phyloP scores from a whole-genome alignment of 1,139 yeast species.

The Magnusiomyces sp. region DNA sequence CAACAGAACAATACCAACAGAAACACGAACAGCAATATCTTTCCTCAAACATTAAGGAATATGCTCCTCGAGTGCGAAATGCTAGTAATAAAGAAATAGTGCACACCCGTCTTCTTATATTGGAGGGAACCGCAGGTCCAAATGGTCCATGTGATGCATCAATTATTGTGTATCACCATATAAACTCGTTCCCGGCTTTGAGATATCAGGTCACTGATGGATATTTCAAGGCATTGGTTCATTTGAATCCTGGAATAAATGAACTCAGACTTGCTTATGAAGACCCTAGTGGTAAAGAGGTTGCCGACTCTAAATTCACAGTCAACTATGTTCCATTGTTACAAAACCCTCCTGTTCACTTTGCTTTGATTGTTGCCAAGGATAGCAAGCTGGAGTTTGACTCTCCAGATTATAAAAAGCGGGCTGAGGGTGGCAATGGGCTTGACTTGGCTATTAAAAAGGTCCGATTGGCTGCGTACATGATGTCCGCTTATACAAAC shows the following conservation, averaged over 20 bases:
- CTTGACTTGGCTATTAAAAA: slow-evolving; percentile 68
- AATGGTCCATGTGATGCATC: slow-evolving; percentile 22
- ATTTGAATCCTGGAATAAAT: slow-evolving; percentile 54
- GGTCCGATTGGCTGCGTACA: slow-evolving; percentile 73
- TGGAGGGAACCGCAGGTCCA: slow-evolving; percentile 30
- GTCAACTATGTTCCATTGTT: slow-evolving; percentile 51
- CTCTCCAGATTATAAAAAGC: slow-evolving; percentile 50
- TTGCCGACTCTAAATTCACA: slow-evolving; percentile 21
- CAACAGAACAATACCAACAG: no score
- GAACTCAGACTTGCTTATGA: slow-evolving; percentile 25
- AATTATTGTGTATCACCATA: slow-evolving; percentile 40
- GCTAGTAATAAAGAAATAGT: slow-evolving; percentile 21
- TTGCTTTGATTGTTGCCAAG: slow-evolving; percentile 66
- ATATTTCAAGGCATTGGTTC: slow-evolving; percentile 66
- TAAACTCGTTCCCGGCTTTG: slow-evolving; percentile 58
- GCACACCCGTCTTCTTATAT: slow-evolving; percentile 27
- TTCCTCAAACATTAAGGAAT: no score
- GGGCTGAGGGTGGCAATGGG: slow-evolving; percentile 48
- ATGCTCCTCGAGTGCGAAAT: slow-evolving; percentile 21
- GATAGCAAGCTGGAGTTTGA: slow-evolving; percentile 74
- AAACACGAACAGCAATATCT: no score
- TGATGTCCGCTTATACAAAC: slow-evolving; percentile 89
- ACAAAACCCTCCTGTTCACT: slow-evolving; percentile 70
- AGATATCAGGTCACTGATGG: slow-evolving; percentile 61
- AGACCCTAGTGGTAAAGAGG: slow-evolving; percentile 12